phyloP scores from a whole-genome alignment of 495 filamentous ascomycete species.

The Aspergillus saccharolyticus region DNA sequence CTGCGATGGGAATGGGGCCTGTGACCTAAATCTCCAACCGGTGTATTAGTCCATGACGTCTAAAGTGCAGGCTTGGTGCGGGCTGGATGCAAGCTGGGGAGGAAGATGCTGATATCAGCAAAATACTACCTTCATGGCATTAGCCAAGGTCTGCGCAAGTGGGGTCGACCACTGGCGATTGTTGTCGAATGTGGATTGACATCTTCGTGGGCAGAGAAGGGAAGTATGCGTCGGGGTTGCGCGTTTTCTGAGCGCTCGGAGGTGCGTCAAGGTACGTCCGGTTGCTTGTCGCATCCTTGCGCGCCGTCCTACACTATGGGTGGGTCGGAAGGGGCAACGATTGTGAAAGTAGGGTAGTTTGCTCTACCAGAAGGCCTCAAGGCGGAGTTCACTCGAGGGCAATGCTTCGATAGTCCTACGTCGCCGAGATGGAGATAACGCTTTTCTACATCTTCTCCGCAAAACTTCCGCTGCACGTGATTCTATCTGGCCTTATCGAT shows the following conservation, averaged over 20 bases:
- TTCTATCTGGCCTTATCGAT: slow-evolving; percentile 22
- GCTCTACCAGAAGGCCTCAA: too few relatives aligned
- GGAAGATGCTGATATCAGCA: background rate
- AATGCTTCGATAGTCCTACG: background rate
- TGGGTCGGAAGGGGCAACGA: background rate
- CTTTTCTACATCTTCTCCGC: slow-evolving; percentile 25
- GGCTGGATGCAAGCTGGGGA: background rate
- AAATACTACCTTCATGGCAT: slow-evolving; percentile 66
- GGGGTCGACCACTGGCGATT: slow-evolving; percentile 78
- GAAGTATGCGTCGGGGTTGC: slow-evolving; percentile 13
- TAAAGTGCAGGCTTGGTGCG: background rate
- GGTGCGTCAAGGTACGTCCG: slow-evolving; percentile 31
- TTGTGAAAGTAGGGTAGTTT: background rate
- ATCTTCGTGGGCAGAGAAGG: slow-evolving; percentile 23
- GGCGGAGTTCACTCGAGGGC: too few relatives aligned
- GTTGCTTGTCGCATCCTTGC: slow-evolving; percentile 31
- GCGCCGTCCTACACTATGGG: background rate
- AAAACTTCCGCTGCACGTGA: slow-evolving; percentile 30
- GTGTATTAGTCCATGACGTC: background rate
- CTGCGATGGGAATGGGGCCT: slow-evolving; percentile 83
- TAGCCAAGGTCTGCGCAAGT: slow-evolving; percentile 73
- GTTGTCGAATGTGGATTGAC: slow-evolving; percentile 29
- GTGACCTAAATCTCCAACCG: slow-evolving; percentile 42
- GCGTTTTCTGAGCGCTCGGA: slow-evolving; percentile 20
- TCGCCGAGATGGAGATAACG: background rate